Conservation (phyloP, 306 rosid species). For the Dicorynia guianensis region DNA sequence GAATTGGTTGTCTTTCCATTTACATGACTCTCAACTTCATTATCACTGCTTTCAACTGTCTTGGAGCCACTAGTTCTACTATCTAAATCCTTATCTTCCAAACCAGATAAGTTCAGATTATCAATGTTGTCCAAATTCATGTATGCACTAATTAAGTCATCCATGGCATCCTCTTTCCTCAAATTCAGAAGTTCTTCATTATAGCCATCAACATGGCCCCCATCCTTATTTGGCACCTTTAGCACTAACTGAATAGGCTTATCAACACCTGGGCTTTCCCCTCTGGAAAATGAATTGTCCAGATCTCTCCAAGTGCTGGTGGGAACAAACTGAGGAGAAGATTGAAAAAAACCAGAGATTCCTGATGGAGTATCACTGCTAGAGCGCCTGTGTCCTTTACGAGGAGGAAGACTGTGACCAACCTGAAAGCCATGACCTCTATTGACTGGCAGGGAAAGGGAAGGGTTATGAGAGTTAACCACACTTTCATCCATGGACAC, state of each 20-base stretch:
- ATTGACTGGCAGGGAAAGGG: constrained; percentile 45
- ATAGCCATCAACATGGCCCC: constrained; percentile 36
- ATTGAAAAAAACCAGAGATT: constrained; percentile 62
- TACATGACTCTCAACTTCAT: constrained; percentile 76
- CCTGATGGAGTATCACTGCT: constrained; percentile 80
- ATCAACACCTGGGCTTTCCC: constrained; percentile 47
- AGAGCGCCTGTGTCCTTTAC: constrained; percentile 81
- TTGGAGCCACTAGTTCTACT: constrained; percentile 57
- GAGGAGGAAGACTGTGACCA: constrained; percentile 75
- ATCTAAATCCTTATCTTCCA: constrained; percentile 51
- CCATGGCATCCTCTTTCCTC: constrained; percentile 57
- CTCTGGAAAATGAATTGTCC: constrained; percentile 48
- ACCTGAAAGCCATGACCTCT: constrained; percentile 55
- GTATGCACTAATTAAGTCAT: constrained; percentile 72
- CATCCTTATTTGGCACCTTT: constrained; percentile 45
- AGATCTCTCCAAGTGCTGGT: constrained; percentile 43
- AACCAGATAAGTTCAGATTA: constrained; percentile 57
- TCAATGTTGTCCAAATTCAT: constrained; percentile 78
- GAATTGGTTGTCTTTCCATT: constrained; percentile 43
- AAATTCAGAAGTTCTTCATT: constrained; percentile 45
- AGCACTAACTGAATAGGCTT: constrained; percentile 62
- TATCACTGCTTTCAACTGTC: constrained; percentile 85
- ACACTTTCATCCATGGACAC: constrained; percentile 66
- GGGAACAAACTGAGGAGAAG: constrained; percentile 60
- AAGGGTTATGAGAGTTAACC: constrained; percentile 48